Evolutionary conservation across 257 asterid species (phyloP), one percentile per base, ranked within the genome.

Genomic region (Fraxinus pennsylvanica): DNA sequence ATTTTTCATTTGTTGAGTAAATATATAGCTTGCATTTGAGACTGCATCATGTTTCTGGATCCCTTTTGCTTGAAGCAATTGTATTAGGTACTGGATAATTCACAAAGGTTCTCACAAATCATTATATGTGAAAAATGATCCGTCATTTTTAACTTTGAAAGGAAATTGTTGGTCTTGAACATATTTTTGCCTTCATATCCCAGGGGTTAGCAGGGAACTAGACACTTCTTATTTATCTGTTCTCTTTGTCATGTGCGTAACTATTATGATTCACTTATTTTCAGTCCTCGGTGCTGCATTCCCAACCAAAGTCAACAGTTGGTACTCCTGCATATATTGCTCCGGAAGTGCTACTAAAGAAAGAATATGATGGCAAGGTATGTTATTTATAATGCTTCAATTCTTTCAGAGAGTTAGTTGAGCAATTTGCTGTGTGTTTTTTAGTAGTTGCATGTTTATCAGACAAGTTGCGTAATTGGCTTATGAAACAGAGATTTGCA

Each of bases 321-420:
- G 99, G 99, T 73, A 96, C 99, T n/a, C 98, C 99, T 54, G 99
- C 99, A 75, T 96, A 96, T 81, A 96, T 96, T 70, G 99, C 99
- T 35, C 99, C 99, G 0, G 99, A 96, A 77, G 98, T 96, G 83
- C 85, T 96, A 81, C 92, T 92, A 21, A 93, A 96, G 84, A 96
- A 93, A 85, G 99, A 96, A 87, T 96, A 96, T 72, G 99, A 96
- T 68, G 99, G 99, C 72, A 96, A 96, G 96, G 99, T 92, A 77
- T 80, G 80, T 76, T 4, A 7, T 74, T 76, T 47, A 9, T 38
- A 19, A 29, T 32, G 59, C 59, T 72, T 65, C 13, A 13, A 50
- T 38, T 79, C 9, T 59, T 27, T 71, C 38, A 9, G 17, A 21
- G 70, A 73, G 41, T 3, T 12, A 10, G 52, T 47, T 38, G 35